phyloP scores from a whole-genome alignment of 83 land plant genomes.

The Larix sibirica region DNA sequence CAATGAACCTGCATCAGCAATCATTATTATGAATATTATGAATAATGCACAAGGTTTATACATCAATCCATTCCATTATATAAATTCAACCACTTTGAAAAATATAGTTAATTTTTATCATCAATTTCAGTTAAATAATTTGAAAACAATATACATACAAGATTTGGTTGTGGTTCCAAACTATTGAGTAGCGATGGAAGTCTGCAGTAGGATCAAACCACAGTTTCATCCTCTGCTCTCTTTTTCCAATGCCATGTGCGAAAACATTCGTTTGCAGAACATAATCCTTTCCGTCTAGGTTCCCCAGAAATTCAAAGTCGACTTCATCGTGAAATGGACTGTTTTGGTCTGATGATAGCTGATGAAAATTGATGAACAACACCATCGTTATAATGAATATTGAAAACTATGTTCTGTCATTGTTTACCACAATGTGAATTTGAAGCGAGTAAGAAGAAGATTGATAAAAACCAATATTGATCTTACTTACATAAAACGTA shows the following conservation, averaged over 20 bases:
- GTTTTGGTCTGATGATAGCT: slow-evolving; percentile 53
- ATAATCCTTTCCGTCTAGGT: not conserved
- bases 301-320: slow-evolving; percentile 12
- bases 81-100: no score
- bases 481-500: no score
- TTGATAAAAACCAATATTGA: no score
- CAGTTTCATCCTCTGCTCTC: slow-evolving; percentile 6
- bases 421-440: no score
- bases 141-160: not conserved
- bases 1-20: no score
- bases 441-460: not conserved
- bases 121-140: no score
- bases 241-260: not conserved
- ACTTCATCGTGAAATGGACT: not conserved
- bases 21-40: no score
- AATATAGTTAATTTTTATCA: no score
- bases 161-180: slow-evolving; percentile 1
- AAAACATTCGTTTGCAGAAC: slow-evolving; percentile 11
- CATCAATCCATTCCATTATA: no score
- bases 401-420: no score
- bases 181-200: slow-evolving; percentile 6
- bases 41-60: no score
- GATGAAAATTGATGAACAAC: slow-evolving; percentile 8
- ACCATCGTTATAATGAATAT: no score
- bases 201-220: slow-evolving; percentile 18